Percentiles rank a stretch among this genome's conserved stretches.
Conservation (phyloP, 2,329 filamentous ascomycete species). For the Penicillium sp. region DNA sequence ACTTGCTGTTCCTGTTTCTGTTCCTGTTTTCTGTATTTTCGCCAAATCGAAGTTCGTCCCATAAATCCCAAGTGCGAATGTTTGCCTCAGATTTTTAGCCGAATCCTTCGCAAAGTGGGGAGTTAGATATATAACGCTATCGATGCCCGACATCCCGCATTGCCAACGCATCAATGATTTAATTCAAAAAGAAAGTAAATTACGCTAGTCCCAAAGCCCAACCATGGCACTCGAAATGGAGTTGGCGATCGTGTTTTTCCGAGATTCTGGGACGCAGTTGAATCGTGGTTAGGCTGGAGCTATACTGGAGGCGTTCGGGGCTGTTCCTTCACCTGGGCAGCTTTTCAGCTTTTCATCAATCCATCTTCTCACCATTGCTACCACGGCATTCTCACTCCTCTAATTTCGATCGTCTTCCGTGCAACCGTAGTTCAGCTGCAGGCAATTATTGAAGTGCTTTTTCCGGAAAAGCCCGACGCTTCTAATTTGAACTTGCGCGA, state of each 20-base stretch:
- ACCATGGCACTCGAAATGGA: conserved; percentile 15
- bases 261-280: neutral
- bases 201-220: conserved; percentile 5
- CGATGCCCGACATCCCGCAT: conserved; percentile 17
- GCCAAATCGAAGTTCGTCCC: accelerated
- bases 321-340: neutral
- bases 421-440: neutral
- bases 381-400: neutral
- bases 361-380: too few species aligned
- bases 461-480: neutral
- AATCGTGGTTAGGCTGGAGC: too few species aligned
- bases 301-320: neutral
- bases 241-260: conserved; percentile 1
- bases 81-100: neutral
- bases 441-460: neutral
- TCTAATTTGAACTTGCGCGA: neutral
- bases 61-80: neutral
- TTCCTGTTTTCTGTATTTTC: neutral
- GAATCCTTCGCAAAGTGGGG: neutral
- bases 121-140: neutral
- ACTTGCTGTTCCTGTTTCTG: neutral
- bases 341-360: too few species aligned
- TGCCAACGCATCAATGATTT: conserved; percentile 22
- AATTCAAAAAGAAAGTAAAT: neutral
- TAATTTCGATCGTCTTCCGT: neutral